These are phyloP conservation scores for Cercospora janseana DNA, from an alignment of 2,329 filamentous ascomycete genomes.

Conservation along the genomic window DNA sequence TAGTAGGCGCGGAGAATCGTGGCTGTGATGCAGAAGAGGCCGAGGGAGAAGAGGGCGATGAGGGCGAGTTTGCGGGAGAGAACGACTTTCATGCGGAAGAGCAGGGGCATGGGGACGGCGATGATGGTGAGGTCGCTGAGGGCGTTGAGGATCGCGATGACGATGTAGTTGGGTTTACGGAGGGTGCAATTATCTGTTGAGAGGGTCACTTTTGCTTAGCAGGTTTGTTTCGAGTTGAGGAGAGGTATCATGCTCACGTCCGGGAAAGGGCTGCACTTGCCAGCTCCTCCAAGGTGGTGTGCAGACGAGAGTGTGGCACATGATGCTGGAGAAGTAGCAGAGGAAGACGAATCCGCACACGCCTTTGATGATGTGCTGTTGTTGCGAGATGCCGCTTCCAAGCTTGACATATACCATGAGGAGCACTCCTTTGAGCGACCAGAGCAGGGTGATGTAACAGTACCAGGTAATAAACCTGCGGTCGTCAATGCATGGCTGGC, in stretches of 20 bases:
- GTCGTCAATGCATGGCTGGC: slow-evolving; percentile 4
- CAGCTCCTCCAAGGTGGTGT: slow-evolving; percentile 33
- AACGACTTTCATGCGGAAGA: slow-evolving; percentile 52
- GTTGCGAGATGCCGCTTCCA: slow-evolving; percentile 32
- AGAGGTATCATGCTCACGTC: no score
- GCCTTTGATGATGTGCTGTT: slow-evolving; percentile 28
- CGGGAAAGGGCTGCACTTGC: slow-evolving; percentile 36
- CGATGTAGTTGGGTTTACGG: slow-evolving; percentile 54
- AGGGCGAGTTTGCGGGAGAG: slow-evolving; percentile 56
- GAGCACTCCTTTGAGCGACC: slow-evolving; percentile 38
- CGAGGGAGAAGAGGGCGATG: slow-evolving; percentile 51
- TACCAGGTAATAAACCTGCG: slow-evolving; percentile 35
- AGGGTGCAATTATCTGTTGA: slow-evolving; percentile 28
- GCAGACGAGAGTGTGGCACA: slow-evolving; percentile 36
- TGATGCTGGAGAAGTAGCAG: slow-evolving; percentile 33
- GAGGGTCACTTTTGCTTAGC: no score
- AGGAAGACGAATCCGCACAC: slow-evolving; percentile 29
- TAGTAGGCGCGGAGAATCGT: slow-evolving; percentile 51
- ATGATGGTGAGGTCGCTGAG: slow-evolving; percentile 61
- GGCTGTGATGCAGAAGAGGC: slow-evolving; percentile 49
- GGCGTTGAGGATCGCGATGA: slow-evolving; percentile 60
- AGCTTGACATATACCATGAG: slow-evolving; percentile 36
- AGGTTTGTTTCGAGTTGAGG: no score
- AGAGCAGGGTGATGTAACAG: slow-evolving; percentile 39
- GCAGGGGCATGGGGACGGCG: slow-evolving; percentile 55